Evolutionary conservation across 108 stramenopile species (phyloP).

Genomic region (Fistulifera pelliculosa): DNA sequence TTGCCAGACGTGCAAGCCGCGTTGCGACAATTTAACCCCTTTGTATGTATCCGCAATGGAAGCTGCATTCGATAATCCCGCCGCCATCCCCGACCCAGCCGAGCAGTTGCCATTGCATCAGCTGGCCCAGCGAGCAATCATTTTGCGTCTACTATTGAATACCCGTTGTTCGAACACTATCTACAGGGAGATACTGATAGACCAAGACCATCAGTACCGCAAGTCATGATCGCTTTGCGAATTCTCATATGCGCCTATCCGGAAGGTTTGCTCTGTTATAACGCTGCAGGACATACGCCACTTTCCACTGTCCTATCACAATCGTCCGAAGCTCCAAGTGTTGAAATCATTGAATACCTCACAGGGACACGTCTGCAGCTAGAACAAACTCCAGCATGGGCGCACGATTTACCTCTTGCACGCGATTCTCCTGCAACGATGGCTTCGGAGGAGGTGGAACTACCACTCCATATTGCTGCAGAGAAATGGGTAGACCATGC

Average conservation of each 20-base stretch:
- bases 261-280: constrained; percentile 17
- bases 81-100: constrained; percentile 23
- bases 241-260: constrained; percentile 35
- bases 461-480: constrained; percentile 39
- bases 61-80: constrained; percentile 15
- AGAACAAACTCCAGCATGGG: constrained; percentile 10
- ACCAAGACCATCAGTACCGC: background rate
- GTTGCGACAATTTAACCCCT: constrained; percentile 17
- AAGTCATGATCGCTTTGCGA: constrained; percentile 13
- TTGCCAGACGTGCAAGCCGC: constrained; percentile 23
- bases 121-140: constrained; percentile 16
- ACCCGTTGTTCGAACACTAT: constrained; percentile 1
- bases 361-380: constrained; percentile 25
- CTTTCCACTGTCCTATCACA: constrained; percentile 24
- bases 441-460: constrained; percentile 13
- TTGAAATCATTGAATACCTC: constrained; percentile 24
- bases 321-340: constrained; percentile 12
- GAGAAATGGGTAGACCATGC: constrained; percentile 24
- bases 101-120: constrained; percentile 29
- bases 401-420: constrained; percentile 9
- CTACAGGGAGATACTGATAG: background rate
- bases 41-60: constrained; percentile 8
- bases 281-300: constrained; percentile 33
- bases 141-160: background rate
- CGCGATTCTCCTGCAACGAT: constrained; percentile 21